Evolutionary conservation across 345 rosid species (phyloP), one percentile per base, ranked within the genome.

Genomic region (Lepidium africanum): DNA sequence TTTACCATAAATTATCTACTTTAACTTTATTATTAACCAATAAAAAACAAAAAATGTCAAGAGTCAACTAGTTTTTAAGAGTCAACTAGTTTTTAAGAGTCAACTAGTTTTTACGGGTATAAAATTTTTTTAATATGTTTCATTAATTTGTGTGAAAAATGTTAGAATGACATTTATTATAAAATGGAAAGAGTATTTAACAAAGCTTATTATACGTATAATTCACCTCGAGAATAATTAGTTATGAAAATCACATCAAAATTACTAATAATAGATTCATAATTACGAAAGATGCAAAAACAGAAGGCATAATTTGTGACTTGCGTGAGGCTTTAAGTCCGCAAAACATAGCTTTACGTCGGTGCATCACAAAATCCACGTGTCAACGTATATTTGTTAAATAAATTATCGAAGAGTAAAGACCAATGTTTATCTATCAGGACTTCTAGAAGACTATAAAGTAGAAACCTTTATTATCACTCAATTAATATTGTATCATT

Each of bases 331-430:
- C 38, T 52, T 7, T 8, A 52, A 52, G 56, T 71, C 63, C 63
- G 49, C 57, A 52, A 60, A 27, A 41, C 53, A 23, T 39, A 70
- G 52, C 36, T 59, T 59, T 49, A n/a, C 52, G 67, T 59, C 51
- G 43, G 53, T 60, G 53, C 52, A 13, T 17, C 17, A 10, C 53
- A 51, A 19, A 41, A 14, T 14, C 25, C 5, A 40, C 52, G 67
- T 59, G 59, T 69, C 33, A 11, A 0, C 6, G 10, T 38, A 9
- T 41, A 6, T 41, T 17, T 37, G 10, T 4, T 10, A n/a, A 16
- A 19, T 15, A 16, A 16, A 30, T 30, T 5, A 7, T 55, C 23
- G 8, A n/a, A 33, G 56, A 51, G 25, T 2, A 35, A 35, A 39
- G 19, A 12, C 12, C 19, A 39, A 38, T 58, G 58, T 13, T 8